Evolutionary conservation across 495 filamentous ascomycete species (phyloP), one percentile per base, ranked within the genome.

Genomic region (Lophiotrema nucula): DNA sequence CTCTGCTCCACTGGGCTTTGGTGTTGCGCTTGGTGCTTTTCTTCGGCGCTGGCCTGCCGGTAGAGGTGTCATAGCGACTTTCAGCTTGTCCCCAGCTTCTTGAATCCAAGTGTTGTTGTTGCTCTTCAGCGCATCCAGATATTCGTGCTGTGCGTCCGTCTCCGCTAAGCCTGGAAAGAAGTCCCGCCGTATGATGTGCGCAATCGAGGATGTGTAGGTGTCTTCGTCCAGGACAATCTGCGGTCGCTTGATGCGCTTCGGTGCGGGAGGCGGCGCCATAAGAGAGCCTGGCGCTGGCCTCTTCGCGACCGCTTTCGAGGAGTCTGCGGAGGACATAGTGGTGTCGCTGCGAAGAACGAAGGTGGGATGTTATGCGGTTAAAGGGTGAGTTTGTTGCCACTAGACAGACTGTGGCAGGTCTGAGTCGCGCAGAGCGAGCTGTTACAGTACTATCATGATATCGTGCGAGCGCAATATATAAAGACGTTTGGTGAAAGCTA

Each of bases 151-250:
- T 2, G 83, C 83, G 57, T 96, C 83, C 25, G 82, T 84, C 65
- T 97, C 92, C 0, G 92, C 76, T 0, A 98, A 78, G 2, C 92
- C 93, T 0, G 93, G 93, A 70, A 97, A 98, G 78, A 93, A 98
- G 74, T 98, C 95, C 35, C 95, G 88, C 25, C 89, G 88, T 50
- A 97, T 96, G 63, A 98, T 97, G 46, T 96, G 86, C 1, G 92
- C 95, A 23, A 98, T 75, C 8, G 88, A 88, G 52, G 88, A 83
- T 22, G 90, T 92, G 75, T 98, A 98, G 62, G 84, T 83, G 64
- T 98, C 93, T 78, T 98, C 93, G 71, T 96, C 90, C 22, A 98
- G 81, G 33, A 96, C 86, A 45, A 85, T 92, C 56, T 88, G 79
- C 3, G 93, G 93, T 25, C 93, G 85, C 73, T 97, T 97, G 66